phyloP scores from a whole-genome alignment of 108 stramenopile species.

The Epipyxis sp. region DNA sequence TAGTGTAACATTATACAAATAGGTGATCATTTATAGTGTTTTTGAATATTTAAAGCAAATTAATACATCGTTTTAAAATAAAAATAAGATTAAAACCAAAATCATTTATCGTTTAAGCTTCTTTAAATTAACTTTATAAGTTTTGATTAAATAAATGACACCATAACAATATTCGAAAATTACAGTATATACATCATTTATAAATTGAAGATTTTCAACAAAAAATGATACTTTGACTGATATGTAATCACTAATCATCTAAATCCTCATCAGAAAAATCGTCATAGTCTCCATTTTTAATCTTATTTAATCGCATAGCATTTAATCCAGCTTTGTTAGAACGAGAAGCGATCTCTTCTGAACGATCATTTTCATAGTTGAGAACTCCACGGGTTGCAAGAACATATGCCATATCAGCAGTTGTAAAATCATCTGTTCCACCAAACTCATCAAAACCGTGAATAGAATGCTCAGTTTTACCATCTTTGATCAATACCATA shows the following conservation, averaged over 20 bases:
- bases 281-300: not conserved
- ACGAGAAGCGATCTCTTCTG: constrained; percentile 7
- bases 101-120: not conserved
- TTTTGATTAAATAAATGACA: not conserved
- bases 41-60: no score
- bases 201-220: no score
- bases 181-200: no score
- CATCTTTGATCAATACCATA: constrained; percentile 80
- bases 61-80: not conserved
- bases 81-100: not conserved
- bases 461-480: constrained; percentile 85
- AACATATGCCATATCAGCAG: constrained; percentile 72
- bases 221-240: no score
- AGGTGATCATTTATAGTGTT: no score
- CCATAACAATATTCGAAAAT: no score
- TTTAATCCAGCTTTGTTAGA: not conserved
- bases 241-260: no score
- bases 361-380: constrained; percentile 36
- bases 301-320: not conserved
- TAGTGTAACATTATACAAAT: no score
- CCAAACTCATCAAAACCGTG: constrained; percentile 96
- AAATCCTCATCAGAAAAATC: constrained; percentile 9
- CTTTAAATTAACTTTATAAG: not conserved
- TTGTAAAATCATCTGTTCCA: constrained; percentile 78
- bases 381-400: constrained; percentile 64